phyloP scores from a whole-genome alignment of 1,284 basidiomycete species.

The Ceratobasidium sp. region DNA sequence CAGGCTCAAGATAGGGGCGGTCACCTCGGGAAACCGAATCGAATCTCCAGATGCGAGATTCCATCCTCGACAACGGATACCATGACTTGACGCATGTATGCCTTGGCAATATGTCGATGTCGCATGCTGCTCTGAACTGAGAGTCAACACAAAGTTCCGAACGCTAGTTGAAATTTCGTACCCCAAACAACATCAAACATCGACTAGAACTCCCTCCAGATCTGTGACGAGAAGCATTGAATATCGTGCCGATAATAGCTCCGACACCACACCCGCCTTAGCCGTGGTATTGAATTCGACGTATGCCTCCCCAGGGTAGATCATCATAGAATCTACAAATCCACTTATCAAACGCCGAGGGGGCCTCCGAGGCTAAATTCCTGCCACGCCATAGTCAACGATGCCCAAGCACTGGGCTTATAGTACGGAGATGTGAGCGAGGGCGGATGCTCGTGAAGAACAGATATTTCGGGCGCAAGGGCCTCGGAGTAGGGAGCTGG shows the following conservation, averaged over 20 bases:
- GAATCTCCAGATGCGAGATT: slow-evolving; percentile 72
- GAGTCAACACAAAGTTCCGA: not conserved
- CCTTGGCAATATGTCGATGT: slow-evolving; percentile 63
- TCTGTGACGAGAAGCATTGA: slow-evolving; percentile 54
- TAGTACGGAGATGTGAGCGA: slow-evolving; percentile 59
- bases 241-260: not conserved
- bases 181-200: slow-evolving; percentile 60
- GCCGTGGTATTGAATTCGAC: slow-evolving; percentile 68
- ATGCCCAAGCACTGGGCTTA: slow-evolving; percentile 59
- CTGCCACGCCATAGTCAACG: slow-evolving; percentile 60
- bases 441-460: not conserved
- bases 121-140: slow-evolving; percentile 59
- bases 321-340: slow-evolving; percentile 62
- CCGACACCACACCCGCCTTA: slow-evolving; percentile 56
- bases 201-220: slow-evolving; percentile 72
- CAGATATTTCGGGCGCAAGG: slow-evolving; percentile 11
- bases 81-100: slow-evolving; percentile 70
- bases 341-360: slow-evolving; percentile 71
- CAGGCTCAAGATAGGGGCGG: slow-evolving; percentile 56
- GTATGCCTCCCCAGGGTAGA: slow-evolving; percentile 72
- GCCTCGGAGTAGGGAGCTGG: slow-evolving; percentile 47
- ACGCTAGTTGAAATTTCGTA: slow-evolving; percentile 49
- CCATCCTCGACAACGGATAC: slow-evolving; percentile 70
- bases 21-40: slow-evolving; percentile 65
- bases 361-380: slow-evolving; percentile 55